Conservation (phyloP, 805 yeast genomes). For the Candida nanaspora region DNA sequence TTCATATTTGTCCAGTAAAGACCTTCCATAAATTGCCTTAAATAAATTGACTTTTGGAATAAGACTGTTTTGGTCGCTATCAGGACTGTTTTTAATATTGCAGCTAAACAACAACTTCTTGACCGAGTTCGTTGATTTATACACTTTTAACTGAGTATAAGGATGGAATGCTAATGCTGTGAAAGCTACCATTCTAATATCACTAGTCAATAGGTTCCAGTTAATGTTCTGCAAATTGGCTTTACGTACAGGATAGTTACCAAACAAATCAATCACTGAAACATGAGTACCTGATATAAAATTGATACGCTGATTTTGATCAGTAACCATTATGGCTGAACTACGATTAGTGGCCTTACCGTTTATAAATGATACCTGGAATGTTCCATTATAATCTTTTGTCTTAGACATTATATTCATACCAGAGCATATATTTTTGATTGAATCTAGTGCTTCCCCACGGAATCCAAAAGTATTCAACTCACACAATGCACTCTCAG, state of each 20-base stretch:
- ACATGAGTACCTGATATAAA: slow-evolving; percentile 31
- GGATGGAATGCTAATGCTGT: slow-evolving; percentile 22
- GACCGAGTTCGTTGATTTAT: background rate
- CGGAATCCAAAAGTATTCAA: slow-evolving; percentile 55
- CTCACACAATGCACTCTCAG: slow-evolving; percentile 28
- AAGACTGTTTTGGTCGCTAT: too few species aligned
- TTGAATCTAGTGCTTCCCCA: slow-evolving; percentile 61
- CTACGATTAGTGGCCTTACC: background rate
- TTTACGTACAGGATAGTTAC: slow-evolving; percentile 36
- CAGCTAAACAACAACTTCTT: background rate
- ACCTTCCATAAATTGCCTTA: slow-evolving; percentile 25
- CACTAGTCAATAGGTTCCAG: slow-evolving; percentile 16
- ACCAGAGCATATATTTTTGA: slow-evolving; percentile 38
- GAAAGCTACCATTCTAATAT: slow-evolving; percentile 25
- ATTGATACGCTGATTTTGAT: background rate
- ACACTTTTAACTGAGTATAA: slow-evolving; percentile 11
- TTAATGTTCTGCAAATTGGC: slow-evolving; percentile 16
- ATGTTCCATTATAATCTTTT: slow-evolving; percentile 20
- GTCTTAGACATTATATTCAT: slow-evolving; percentile 42
- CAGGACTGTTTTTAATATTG: too few species aligned
- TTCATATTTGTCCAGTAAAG: slow-evolving; percentile 17
- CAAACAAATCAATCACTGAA: slow-evolving; percentile 32
- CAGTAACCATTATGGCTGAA: background rate
- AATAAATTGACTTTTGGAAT: too few species aligned
- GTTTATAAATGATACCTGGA: slow-evolving; percentile 8